Percentiles rank a stretch among this genome's conserved stretches.
These are phyloP conservation scores for Ajuga chamaepitys DNA, from an alignment of 257 asterid genomes.

Conservation along the genomic window DNA sequence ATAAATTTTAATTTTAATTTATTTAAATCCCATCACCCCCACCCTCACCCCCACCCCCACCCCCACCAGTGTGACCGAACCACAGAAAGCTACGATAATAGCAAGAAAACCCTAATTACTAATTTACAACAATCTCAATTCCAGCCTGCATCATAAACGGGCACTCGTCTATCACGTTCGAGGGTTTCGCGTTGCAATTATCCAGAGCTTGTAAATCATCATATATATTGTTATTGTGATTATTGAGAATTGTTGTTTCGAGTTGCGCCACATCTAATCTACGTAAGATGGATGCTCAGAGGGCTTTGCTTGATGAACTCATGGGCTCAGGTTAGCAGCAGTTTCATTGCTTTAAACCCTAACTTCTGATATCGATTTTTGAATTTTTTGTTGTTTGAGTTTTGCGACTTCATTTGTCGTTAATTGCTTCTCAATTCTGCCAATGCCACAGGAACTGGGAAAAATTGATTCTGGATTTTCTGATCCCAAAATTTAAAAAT, in stretches of 20 bases:
- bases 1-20: too few species aligned
- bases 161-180: not conserved
- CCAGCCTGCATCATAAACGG: not conserved
- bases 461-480: not conserved
- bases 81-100: too few species aligned
- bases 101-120: too few species aligned
- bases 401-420: not conserved
- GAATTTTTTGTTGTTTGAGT: not conserved
- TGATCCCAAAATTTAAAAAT: too few species aligned
- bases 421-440: slow-evolving; percentile 13
- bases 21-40: too few species aligned
- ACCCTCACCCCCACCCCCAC: too few species aligned
- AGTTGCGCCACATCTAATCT: slow-evolving; percentile 8
- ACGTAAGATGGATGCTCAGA: slow-evolving; percentile 73
- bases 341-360: slow-evolving; percentile 15
- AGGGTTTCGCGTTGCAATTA: slow-evolving; percentile 19
- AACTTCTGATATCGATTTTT: not conserved
- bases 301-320: slow-evolving; percentile 92
- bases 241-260: not conserved
- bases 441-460: not conserved
- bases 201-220: not conserved
- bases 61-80: too few species aligned
- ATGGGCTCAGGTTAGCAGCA: slow-evolving; percentile 68
- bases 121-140: too few species aligned
- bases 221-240: not conserved